Percentiles rank a stretch among this genome's conserved stretches.
phyloP scores from a whole-genome alignment of 108 stramenopile genomes.

The Cyclotella atomus region DNA sequence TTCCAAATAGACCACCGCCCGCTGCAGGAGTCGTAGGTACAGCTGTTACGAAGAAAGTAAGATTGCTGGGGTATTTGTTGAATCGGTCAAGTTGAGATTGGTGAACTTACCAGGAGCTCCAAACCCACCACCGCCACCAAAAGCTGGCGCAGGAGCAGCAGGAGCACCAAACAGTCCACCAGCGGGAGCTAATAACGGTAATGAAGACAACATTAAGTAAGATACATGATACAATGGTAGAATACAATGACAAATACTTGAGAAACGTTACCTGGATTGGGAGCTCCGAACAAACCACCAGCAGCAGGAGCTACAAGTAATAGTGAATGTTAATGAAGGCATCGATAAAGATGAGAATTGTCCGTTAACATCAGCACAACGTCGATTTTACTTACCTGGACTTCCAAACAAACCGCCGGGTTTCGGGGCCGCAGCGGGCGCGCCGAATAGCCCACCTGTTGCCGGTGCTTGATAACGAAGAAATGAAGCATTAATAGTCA shows the following conservation, averaged over 20 bases:
- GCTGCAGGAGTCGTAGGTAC: constrained; percentile 19
- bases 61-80: too few species aligned
- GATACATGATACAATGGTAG: too few species aligned
- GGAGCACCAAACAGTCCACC: constrained; percentile 55
- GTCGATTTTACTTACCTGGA: neutral
- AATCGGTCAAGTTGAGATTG: neutral
- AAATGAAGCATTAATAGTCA: neutral
- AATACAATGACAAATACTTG: too few species aligned
- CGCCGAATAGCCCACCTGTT: constrained; percentile 40
- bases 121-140: constrained; percentile 54
- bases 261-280: constrained; percentile 24
- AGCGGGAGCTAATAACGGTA: constrained; percentile 31
- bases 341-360: neutral
- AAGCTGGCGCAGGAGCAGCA: constrained; percentile 56
- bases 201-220: neutral
- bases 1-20: constrained; percentile 71
- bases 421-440: constrained; percentile 50
- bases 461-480: constrained; percentile 20
- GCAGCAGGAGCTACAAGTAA: constrained; percentile 28
- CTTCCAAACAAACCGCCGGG: constrained; percentile 42
- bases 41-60: constrained; percentile 12
- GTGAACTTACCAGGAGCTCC: constrained; percentile 58
- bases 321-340: neutral
- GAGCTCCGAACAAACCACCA: constrained; percentile 14
- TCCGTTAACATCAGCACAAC: too few species aligned